These are phyloP conservation scores for Malus sieversii DNA, from an alignment of 306 rosid species.

Conservation along the genomic window DNA sequence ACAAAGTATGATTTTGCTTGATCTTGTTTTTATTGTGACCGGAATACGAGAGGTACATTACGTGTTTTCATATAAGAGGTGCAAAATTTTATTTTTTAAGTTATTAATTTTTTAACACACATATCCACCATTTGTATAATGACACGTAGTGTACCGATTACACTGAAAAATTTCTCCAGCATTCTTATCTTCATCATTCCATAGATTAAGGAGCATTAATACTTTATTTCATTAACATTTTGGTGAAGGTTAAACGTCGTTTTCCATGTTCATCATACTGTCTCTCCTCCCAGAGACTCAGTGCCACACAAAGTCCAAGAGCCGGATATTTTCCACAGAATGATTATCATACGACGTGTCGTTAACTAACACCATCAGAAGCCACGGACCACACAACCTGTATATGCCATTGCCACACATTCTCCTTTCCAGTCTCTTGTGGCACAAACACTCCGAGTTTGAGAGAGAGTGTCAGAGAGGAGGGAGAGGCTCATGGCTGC, in stretches of 20 bases:
- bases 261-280: not conserved
- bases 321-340: not conserved
- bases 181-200: no score
- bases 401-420: not conserved
- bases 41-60: no score
- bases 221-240: no score
- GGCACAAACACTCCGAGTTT: not conserved
- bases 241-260: not conserved
- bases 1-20: no score
- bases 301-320: not conserved
- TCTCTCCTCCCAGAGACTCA: not conserved
- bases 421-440: not conserved
- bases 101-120: no score
- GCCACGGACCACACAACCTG: not conserved
- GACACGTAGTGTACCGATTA: no score
- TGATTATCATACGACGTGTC: slow-evolving; percentile 14
- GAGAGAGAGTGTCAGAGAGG: not conserved
- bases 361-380: not conserved
- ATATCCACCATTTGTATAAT: no score
- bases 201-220: no score
- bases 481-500: slow-evolving; percentile 34
- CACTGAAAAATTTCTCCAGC: no score
- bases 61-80: no score
- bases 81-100: no score
- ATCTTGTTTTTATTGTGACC: no score